Evolutionary conservation across 1,284 basidiomycete genomes (phyloP).

Genomic region (Spongiforma sp.): DNA sequence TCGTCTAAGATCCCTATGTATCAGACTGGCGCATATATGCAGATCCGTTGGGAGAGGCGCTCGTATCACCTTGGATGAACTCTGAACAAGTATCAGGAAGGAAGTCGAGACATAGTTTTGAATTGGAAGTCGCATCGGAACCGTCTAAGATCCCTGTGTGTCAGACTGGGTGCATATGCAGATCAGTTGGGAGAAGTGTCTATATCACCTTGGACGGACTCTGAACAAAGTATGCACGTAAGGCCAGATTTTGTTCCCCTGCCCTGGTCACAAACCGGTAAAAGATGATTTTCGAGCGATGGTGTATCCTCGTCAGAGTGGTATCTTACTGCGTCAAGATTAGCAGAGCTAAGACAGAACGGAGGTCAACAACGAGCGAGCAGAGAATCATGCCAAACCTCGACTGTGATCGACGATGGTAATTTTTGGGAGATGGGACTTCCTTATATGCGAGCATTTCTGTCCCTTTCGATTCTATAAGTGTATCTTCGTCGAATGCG

Average conservation of each 20-base stretch:
- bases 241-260: conserved; percentile 11
- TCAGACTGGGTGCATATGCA: conserved; percentile 27
- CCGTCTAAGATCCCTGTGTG: conserved; percentile 12
- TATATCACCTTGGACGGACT: conserved; percentile 28
- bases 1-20: too few relatives aligned
- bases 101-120: conserved; percentile 22
- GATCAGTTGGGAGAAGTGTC: conserved; percentile 5
- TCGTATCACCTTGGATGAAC: too few relatives aligned
- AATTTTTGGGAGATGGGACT: background rate
- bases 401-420: background rate
- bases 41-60: too few relatives aligned
- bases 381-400: conserved; percentile 25
- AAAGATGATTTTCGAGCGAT: background rate
- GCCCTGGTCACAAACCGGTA: conserved; percentile 26
- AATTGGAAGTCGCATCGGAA: conserved; percentile 3
- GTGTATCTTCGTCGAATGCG: conserved; percentile 18
- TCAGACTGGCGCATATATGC: too few relatives aligned
- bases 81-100: conserved; percentile 22
- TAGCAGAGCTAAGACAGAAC: conserved; percentile 13
- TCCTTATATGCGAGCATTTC: conserved; percentile 24
- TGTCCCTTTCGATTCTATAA: background rate
- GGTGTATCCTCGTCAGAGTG: background rate
- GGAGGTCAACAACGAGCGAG: conserved; percentile 19
- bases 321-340: conserved; percentile 1
- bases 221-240: conserved; percentile 28